Base-by-base conservation (phyloP, 768 basidiomycete genomes). In the Suillus bovinus region DNA sequence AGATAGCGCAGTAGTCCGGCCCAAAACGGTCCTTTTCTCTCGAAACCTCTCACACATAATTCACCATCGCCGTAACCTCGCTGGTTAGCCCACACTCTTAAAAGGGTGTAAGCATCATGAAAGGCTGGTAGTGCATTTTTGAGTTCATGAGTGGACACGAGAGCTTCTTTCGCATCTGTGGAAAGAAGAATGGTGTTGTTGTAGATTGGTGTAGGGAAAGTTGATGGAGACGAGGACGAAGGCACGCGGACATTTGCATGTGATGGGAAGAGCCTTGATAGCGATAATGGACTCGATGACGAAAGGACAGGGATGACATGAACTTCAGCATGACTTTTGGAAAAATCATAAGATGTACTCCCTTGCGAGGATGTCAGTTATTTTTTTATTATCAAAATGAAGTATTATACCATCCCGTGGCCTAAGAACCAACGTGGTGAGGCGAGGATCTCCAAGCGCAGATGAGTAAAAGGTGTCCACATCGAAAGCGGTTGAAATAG, bases 71-170 rank as follows among this genome's bases (percentile, higher is more conserved):
- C 82, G 66, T 89, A 94, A 0, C 94, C 94, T 46, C 95, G 81
- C 67, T 95, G 90, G 56, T 88, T 86, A 1, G 92, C 93, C 97
- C 97, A 99, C 17, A 96, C 83, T 11, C 93, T 84, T 17, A 98
- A 83, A 1, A 98, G 80, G 0, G 89, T 81, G 10, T 94, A 72
- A 0, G 93, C 93, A 57, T 95, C 89, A 2, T 75, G 72, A 72
- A 93, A 94, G 0, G 87, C 81, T 0, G 89, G 81, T 11, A 77
- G 75, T 11, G 77, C 69, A 29, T 84, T 76, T 13, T 82, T 77
- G 46, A 89, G 78, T 52, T 84, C 81, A 34, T 84, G 78, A 14
- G 81, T 81, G 29, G 67, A 79, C 65, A 71, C 69, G 4, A 84
- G 73, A 20, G 81, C 71, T 1, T 79, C 72, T 33, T 71, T 71